A percentile compares a stretch with the other conserved stretches of the same genome.
These are phyloP conservation scores for Panaeolus cyanescens DNA, from an alignment of 768 basidiomycete species.

Conservation along the genomic window DNA sequence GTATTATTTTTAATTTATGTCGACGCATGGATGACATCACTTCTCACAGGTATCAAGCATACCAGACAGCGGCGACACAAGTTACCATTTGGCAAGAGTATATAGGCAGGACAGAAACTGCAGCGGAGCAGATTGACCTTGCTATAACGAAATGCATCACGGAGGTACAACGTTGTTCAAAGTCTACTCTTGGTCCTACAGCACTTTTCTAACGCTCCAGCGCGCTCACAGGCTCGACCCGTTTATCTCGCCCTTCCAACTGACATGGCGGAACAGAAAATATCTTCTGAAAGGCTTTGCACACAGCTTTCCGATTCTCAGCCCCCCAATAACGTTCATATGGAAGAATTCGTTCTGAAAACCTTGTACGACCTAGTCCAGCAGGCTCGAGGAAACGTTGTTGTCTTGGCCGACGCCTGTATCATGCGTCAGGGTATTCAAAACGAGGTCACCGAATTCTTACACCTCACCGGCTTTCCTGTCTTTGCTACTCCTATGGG, in stretches of 20 bases:
- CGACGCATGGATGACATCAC: not conserved
- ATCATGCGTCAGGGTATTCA: constrained; percentile 65
- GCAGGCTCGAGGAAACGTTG: constrained; percentile 58
- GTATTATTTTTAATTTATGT: constrained; percentile 16
- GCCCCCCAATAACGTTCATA: constrained; percentile 53
- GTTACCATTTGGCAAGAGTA: constrained; percentile 68
- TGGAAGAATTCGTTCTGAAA: constrained; percentile 68
- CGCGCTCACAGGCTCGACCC: constrained; percentile 62
- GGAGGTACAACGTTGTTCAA: constrained; percentile 27
- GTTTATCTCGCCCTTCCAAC: constrained; percentile 85
- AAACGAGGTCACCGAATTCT: constrained; percentile 61
- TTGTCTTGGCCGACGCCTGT: constrained; percentile 83
- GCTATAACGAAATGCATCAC: constrained; percentile 68
- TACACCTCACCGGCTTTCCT: constrained; percentile 62
- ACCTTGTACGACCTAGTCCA: constrained; percentile 66
- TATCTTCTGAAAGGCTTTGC: constrained; percentile 61
- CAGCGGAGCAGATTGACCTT: constrained; percentile 74
- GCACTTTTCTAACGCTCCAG: too few relatives aligned
- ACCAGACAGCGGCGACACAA: constrained; percentile 68
- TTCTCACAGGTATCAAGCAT: constrained; percentile 67
- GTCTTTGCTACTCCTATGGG: constrained; percentile 79
- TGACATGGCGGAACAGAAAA: constrained; percentile 68
- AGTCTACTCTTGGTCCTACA: not conserved
- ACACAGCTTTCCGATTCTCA: constrained; percentile 51
- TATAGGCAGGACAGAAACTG: constrained; percentile 52